Evolutionary conservation across 169 alveolate species (phyloP).

Genomic region (Babesia ovis): DNA sequence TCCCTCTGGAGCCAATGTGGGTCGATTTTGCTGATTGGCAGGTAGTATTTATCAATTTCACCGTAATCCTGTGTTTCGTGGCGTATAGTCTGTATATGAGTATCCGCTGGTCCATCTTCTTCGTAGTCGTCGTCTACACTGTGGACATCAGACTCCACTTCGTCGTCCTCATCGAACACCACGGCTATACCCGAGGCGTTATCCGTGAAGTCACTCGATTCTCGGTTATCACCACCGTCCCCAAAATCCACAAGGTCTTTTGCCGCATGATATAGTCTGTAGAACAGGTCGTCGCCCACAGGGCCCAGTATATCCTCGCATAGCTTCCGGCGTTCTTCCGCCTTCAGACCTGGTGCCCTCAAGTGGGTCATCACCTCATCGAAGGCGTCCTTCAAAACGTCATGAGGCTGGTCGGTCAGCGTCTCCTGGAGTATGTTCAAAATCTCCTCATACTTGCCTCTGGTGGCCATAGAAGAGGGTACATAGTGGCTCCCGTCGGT

Average conservation of each 20-base stretch:
- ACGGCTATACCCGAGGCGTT: constrained; percentile 76
- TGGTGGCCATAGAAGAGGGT: constrained; percentile 90
- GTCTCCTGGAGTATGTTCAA: constrained; percentile 82
- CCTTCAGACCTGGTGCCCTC: constrained; percentile 81
- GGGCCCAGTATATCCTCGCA: constrained; percentile 77
- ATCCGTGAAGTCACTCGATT: constrained; percentile 50
- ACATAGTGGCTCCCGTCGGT: constrained; percentile 84
- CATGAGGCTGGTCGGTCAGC: constrained; percentile 90
- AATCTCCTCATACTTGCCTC: constrained; percentile 87
- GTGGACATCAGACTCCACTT: constrained; percentile 63
- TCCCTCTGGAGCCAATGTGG: constrained; percentile 96
- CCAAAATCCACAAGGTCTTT: constrained; percentile 78
- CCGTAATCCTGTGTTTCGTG: constrained; percentile 59
- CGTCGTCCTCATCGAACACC: constrained; percentile 81
- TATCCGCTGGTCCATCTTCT: constrained; percentile 38
- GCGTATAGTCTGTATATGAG: constrained; percentile 38
- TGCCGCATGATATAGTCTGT: constrained; percentile 63
- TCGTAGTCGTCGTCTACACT: constrained; percentile 57
- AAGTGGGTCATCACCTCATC: constrained; percentile 90
- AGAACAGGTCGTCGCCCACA: constrained; percentile 67
- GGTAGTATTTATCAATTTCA: constrained; percentile 73
- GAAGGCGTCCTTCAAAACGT: constrained; percentile 89
- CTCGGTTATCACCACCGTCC: constrained; percentile 55
- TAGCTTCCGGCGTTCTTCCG: constrained; percentile 77
- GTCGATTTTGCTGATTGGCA: constrained; percentile 86